Evolutionary conservation across 176 grass and related monocot species (phyloP), one percentile per base, ranked within the genome.

Genomic region (Oropetium thomaeum): DNA sequence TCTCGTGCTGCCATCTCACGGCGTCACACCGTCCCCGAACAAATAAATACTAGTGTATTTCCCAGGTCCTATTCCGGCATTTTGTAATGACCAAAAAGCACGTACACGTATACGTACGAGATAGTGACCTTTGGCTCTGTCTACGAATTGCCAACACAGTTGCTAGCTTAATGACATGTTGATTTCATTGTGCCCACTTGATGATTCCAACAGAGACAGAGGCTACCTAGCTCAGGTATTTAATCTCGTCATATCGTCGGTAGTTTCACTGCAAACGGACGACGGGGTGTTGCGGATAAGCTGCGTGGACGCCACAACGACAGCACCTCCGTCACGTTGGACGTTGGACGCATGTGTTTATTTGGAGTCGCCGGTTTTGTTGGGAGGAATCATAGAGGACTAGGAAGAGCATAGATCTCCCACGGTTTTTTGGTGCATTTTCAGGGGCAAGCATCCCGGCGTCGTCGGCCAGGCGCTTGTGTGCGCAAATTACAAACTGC

Each of bases 1-100:
- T 85, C 65, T 37, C 12, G 1, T 34, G 82, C 57, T 58, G 74
- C 58, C 20, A 37, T 65, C 75, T 49, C 45, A n/a, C n/a, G 7
- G 38, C 35, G 52, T 79, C 58, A 69, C 58, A 69, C 2, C 51
- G 19, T 62, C 41, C 23, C 45, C 1, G 27, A 11, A 26, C 16
- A 11, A 26, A 54, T 54, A 54, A 54, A 54, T 53, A 41, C 8
- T 3, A 7, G 35, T 10, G 0, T 22, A 23, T 11, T 10, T n/a
- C 22, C 52, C 22, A n/a, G 22, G 52, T 55, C 52, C 52, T 4
- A 11, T 55, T 55, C 52, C 10, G 10, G 52, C 23, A 55, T 55
- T 55, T 55, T 55, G 22, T 55, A 55, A 55, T 12, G 52, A 55
- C 52, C 52, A 55, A 2, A 9, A 25, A 1, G 5, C 0, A 26